Evolutionary conservation across 805 yeast genomes (phyloP).

Genomic region (Nakazawaea ambrosiae): DNA sequence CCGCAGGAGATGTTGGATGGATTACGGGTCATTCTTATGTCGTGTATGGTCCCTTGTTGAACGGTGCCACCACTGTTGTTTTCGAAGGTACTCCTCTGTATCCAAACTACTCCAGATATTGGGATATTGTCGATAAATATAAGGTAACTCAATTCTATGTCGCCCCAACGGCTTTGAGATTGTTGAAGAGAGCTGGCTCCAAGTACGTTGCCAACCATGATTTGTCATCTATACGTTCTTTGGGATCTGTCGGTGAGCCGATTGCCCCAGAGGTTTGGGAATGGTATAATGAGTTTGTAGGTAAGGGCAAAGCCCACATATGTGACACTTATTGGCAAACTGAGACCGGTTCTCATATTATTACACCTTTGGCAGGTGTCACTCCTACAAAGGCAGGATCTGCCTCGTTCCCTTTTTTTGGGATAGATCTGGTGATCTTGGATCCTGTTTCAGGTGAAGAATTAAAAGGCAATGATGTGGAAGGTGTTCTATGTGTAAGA

Average conservation of each 20-base stretch:
- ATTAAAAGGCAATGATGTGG: constrained; percentile 60
- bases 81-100: constrained; percentile 87
- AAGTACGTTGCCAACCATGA: constrained; percentile 53
- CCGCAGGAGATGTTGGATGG: constrained; percentile 93
- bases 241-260: constrained; percentile 86
- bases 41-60: constrained; percentile 70
- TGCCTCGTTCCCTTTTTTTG: constrained; percentile 80
- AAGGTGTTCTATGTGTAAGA: constrained; percentile 72
- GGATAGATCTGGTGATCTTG: constrained; percentile 64
- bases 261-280: constrained; percentile 84
- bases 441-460: constrained; percentile 74
- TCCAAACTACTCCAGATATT: constrained; percentile 73
- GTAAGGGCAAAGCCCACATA: constrained; percentile 62
- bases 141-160: constrained; percentile 75
- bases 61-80: constrained; percentile 73
- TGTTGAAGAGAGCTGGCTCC: constrained; percentile 71
- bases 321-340: constrained; percentile 90
- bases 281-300: constrained; percentile 72
- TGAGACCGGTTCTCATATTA: constrained; percentile 76
- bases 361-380: constrained; percentile 70
- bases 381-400: constrained; percentile 83
- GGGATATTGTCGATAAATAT: constrained; percentile 69
- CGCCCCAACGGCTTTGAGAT: constrained; percentile 78
- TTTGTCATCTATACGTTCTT: constrained; percentile 55
- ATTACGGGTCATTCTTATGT: constrained; percentile 84